Base-by-base conservation (phyloP, 768 basidiomycete genomes). In the Pholiota microspora region DNA sequence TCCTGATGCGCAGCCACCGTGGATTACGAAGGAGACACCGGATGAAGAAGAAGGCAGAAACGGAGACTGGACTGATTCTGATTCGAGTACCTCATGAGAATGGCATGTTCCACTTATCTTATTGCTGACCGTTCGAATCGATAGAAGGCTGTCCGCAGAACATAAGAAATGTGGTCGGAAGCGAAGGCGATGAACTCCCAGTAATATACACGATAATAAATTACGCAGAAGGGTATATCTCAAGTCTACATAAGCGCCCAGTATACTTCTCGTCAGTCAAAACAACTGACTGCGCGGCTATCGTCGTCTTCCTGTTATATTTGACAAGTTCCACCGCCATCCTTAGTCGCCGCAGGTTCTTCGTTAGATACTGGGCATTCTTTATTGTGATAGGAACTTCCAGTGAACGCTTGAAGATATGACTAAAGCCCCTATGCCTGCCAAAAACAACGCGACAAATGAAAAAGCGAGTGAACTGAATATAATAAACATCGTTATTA, bases 381-480 rank as follows among this genome's bases (percentile, higher is more conserved):
- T 59, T 49, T 13, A 63, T 53, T 2, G 70, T 69, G 36, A 72
- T 66, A 4, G 66, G 61, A 0, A 70, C 67, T 53, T 66, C 67
- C 65, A 69, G 50, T 70, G 68, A 10, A 63, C 62, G 28, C 64
- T 68, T 49, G 62, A 60, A 25, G 65, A 67, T 0, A 72, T 60
- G 3, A 66, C 28, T 46, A 64, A 42, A 2, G 59, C 51, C 18
- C 53, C 62, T 12, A 69, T 45, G 0, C 51, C 34, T 7, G 59
- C 59, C 15, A 67, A 31, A 21, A 62, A 46, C 1, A 67, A 13
- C 6, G 69, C 48, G 27, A 70, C 60, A 7, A 69, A 45, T 6
- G 70, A 67, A 44, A 66, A 70, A 8, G 62, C 60, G 27, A 69
- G n/a, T 1, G 63, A 61, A 8, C 59, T 57, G 40, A 71, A 73